Conservation (phyloP, 768 basidiomycete species). For the Rhodotorula kratochvilovae region DNA sequence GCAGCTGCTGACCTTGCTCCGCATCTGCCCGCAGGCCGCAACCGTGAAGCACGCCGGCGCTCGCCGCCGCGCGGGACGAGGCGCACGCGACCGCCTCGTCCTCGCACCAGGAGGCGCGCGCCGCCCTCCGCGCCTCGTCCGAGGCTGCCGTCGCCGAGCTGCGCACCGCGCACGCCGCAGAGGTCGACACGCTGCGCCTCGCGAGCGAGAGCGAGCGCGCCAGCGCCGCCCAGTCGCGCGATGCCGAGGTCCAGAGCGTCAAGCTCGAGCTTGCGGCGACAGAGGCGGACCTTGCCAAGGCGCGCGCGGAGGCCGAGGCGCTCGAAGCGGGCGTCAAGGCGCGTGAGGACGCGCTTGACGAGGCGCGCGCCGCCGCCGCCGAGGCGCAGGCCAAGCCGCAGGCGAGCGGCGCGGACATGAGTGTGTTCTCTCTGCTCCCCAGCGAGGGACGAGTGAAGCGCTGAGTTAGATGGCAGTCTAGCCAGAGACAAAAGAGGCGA, state of each 20-base stretch:
- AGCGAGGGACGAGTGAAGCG: no score
- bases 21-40: neutral
- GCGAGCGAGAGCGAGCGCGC: constrained; percentile 58
- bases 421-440: no score
- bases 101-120: constrained; percentile 67
- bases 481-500: no score
- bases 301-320: constrained; percentile 51
- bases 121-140: constrained; percentile 63
- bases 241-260: constrained; percentile 61
- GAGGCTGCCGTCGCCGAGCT: constrained; percentile 66
- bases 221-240: constrained; percentile 29
- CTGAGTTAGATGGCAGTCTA: no score
- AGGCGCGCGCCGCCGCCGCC: constrained; percentile 47
- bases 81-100: neutral
- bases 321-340: constrained; percentile 52
- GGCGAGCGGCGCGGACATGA: neutral
- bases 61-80: neutral
- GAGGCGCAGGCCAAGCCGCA: constrained; percentile 16
- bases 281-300: constrained; percentile 65
- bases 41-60: neutral
- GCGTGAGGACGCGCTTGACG: constrained; percentile 62
- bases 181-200: constrained; percentile 58
- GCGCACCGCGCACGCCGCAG: constrained; percentile 58
- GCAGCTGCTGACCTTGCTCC: no score
- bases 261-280: constrained; percentile 69